Percentiles rank a stretch among this genome's conserved stretches.
These are phyloP conservation scores for Backusella parvicylindrica DNA, from an alignment of 192 early-diverging fungal genomes.

Conservation along the genomic window DNA sequence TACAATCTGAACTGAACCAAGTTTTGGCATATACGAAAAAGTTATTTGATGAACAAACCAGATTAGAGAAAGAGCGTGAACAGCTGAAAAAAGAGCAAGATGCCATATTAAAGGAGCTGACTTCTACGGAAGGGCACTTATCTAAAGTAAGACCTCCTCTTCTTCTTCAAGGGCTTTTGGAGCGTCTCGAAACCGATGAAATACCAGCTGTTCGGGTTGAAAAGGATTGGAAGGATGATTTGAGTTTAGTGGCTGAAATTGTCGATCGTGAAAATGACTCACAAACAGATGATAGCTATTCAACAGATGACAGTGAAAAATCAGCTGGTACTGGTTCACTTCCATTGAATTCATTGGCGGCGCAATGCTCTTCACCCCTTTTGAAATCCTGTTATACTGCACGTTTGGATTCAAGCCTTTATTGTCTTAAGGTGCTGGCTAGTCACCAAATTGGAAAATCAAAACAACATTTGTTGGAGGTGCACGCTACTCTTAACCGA, in stretches of 20 bases:
- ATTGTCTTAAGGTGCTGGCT: slow-evolving; percentile 23
- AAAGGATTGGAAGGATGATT: slow-evolving; percentile 35
- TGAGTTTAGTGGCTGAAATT: slow-evolving; percentile 11
- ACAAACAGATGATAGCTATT: neutral
- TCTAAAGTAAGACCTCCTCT: slow-evolving; percentile 43
- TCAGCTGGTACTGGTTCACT: neutral
- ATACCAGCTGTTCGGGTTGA: slow-evolving; percentile 9
- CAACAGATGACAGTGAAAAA: neutral
- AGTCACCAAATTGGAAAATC: slow-evolving; percentile 11
- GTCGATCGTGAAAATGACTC: neutral
- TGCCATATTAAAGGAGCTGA: slow-evolving; percentile 24
- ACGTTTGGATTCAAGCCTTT: slow-evolving; percentile 23
- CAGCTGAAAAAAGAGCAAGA: slow-evolving; percentile 40
- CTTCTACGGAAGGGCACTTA: slow-evolving; percentile 35
- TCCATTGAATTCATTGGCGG: neutral
- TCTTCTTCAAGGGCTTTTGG: slow-evolving; percentile 42
- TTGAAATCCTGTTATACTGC: neutral
- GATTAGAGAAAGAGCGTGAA: slow-evolving; percentile 32
- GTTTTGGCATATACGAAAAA: slow-evolving; percentile 33
- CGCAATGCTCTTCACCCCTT: neutral
- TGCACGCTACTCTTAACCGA: slow-evolving; percentile 34
- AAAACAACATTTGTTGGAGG: slow-evolving; percentile 28
- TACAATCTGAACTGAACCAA: slow-evolving; percentile 37
- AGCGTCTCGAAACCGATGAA: slow-evolving; percentile 30
- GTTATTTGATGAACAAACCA: slow-evolving; percentile 32